Conservation (phyloP, 2,329 filamentous ascomycete species). For the Berkeleyomyces rouxiae region DNA sequence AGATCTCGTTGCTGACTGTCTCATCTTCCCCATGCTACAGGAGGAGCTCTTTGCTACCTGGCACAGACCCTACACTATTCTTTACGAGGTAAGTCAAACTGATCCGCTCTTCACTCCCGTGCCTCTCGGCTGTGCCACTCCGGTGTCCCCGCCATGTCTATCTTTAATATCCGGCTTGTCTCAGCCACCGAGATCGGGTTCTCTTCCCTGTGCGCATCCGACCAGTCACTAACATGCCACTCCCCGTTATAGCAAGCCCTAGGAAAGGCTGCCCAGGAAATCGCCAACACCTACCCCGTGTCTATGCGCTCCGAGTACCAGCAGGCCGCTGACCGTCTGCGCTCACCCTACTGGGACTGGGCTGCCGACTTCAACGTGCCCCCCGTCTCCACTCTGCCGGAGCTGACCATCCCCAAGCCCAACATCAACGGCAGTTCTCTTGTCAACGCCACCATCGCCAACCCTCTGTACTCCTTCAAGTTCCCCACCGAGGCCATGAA, state of each 20-base stretch:
- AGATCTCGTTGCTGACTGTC: constrained; percentile 2
- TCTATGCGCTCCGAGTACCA: constrained; percentile 23
- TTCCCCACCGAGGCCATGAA: constrained; percentile 28
- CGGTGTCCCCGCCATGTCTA: not conserved
- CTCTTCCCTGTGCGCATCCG: not conserved
- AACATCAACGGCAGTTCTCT: constrained; percentile 17
- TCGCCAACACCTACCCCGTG: constrained; percentile 29
- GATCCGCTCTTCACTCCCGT: not conserved
- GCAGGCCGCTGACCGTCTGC: constrained; percentile 29
- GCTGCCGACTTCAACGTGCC: constrained; percentile 28
- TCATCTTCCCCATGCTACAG: constrained; percentile 18
- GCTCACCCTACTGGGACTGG: constrained; percentile 41
- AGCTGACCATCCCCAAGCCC: constrained; percentile 26
- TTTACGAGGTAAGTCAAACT: constrained; percentile 31
- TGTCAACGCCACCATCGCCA: constrained; percentile 24
- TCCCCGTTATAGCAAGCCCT: constrained; percentile 31
- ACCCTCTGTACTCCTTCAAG: constrained; percentile 35
- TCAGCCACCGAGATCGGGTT: not conserved
- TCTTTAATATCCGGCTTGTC: not conserved
- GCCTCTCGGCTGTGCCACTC: not conserved
- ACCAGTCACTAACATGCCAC: not conserved
- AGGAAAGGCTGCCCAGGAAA: constrained; percentile 27
- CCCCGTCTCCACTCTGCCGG: constrained; percentile 21
- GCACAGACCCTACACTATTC: constrained; percentile 38
- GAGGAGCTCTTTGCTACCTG: constrained; percentile 35